Conservation (phyloP, 1,284 basidiomycete species). For the Rhodotorula sp. region DNA sequence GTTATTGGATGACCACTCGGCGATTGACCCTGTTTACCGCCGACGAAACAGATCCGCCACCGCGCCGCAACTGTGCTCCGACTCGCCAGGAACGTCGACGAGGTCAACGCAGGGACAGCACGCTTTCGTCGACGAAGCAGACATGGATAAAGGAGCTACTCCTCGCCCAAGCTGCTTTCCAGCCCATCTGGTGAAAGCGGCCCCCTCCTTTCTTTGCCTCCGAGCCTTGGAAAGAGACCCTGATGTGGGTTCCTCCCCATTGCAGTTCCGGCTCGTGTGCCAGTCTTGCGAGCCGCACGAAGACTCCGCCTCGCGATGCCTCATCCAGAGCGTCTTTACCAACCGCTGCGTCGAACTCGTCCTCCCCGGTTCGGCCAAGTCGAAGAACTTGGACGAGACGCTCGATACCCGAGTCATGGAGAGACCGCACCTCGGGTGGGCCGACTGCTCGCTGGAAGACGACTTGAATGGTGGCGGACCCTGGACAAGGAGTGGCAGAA, state of each 20-base stretch:
- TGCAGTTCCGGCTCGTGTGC: conserved; percentile 22
- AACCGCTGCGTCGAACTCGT: conserved; percentile 21
- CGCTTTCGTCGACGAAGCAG: too few relatives aligned
- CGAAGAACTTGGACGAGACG: background rate
- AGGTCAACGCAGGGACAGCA: too few relatives aligned
- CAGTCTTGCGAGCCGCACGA: conserved; percentile 8
- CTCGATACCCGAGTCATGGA: background rate
- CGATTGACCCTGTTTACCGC: too few relatives aligned
- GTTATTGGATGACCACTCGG: too few relatives aligned
- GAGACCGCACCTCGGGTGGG: conserved; percentile 12
- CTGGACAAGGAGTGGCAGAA: conserved; percentile 1
- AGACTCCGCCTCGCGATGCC: conserved; percentile 13
- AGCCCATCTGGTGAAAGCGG: conserved; percentile 3
- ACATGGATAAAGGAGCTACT: too few relatives aligned
- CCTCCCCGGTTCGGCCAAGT: background rate
- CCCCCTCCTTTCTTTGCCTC: too few relatives aligned
- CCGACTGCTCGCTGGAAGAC: conserved; percentile 10
- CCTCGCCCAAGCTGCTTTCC: conserved; percentile 1
- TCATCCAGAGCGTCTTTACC: conserved; percentile 5
- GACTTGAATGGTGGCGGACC: background rate
- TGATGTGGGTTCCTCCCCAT: background rate
- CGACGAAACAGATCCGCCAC: conserved; percentile 1
- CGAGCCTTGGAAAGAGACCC: background rate
- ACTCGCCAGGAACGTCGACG: too few relatives aligned
- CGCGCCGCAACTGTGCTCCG: background rate